phyloP scores from a whole-genome alignment of 2,329 filamentous ascomycete species.

The Nemania sp. region DNA sequence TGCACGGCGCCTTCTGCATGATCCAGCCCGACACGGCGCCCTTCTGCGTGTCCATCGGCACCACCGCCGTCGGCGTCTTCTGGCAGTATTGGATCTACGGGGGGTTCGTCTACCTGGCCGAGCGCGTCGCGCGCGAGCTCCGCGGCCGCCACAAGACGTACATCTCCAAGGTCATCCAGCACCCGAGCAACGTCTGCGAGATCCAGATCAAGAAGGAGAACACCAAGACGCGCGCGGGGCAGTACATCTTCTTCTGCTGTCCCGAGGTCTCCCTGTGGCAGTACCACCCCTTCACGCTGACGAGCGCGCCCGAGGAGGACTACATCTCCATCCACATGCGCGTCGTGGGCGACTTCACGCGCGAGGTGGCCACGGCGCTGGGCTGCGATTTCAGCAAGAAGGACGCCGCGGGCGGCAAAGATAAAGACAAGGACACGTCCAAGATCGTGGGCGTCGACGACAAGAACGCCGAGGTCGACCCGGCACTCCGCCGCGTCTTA shows the following conservation, averaged over 20 bases:
- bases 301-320: slow-evolving; percentile 85
- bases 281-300: slow-evolving; percentile 86
- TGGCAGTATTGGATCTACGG: slow-evolving; percentile 92
- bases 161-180: slow-evolving; percentile 87
- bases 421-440: slow-evolving; percentile 55
- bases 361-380: slow-evolving; percentile 67
- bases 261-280: slow-evolving; percentile 86
- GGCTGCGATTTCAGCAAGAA: slow-evolving; percentile 74
- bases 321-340: slow-evolving; percentile 88
- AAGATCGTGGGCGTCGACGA: slow-evolving; percentile 72
- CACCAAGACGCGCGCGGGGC: slow-evolving; percentile 78
- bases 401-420: slow-evolving; percentile 47
- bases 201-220: slow-evolving; percentile 92
- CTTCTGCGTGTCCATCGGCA: slow-evolving; percentile 72
- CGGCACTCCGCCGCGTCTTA: slow-evolving; percentile 72
- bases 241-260: slow-evolving; percentile 90
- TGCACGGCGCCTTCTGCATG: slow-evolving; percentile 90
- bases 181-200: slow-evolving; percentile 86
- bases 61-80: slow-evolving; percentile 73
- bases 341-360: slow-evolving; percentile 82
- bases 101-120: slow-evolving; percentile 78
- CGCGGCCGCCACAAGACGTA: slow-evolving; percentile 82
- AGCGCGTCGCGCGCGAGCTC: slow-evolving; percentile 77
- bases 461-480: slow-evolving; percentile 65
- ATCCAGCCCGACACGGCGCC: slow-evolving; percentile 82